Conservation (phyloP, 2,329 filamentous ascomycete genomes). For the Myriangium duriaei region DNA sequence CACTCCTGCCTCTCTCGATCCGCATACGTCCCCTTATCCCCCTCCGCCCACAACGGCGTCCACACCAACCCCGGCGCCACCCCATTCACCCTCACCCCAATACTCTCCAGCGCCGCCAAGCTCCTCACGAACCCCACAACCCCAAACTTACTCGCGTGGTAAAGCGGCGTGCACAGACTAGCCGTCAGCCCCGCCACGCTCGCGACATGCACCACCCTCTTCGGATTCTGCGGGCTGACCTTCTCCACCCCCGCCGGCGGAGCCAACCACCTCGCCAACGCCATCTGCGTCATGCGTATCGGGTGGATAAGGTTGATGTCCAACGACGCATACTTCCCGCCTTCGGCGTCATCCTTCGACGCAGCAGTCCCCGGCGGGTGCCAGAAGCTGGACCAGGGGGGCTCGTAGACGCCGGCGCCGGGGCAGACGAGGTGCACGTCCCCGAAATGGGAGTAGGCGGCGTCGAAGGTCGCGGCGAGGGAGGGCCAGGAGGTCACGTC, state of each 20-base stretch:
- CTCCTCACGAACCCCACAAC: slow-evolving; percentile 38
- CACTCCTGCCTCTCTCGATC: slow-evolving; percentile 33
- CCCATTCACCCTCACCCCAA: slow-evolving; percentile 46
- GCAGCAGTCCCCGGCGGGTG: slow-evolving; percentile 28
- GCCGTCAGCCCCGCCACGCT: slow-evolving; percentile 32
- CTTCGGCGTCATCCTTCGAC: slow-evolving; percentile 23
- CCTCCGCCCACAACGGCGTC: slow-evolving; percentile 50
- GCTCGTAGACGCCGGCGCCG: slow-evolving; percentile 38
- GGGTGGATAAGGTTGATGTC: slow-evolving; percentile 39
- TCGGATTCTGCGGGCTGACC: slow-evolving; percentile 28
- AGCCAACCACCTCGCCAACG: slow-evolving; percentile 33
- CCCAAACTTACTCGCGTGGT: slow-evolving; percentile 34
- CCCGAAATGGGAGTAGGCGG: slow-evolving; percentile 37
- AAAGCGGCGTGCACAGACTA: slow-evolving; percentile 29
- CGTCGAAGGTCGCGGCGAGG: slow-evolving; percentile 37
- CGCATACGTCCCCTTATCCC: slow-evolving; percentile 45
- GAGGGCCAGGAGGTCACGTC: slow-evolving; percentile 39
- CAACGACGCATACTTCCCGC: slow-evolving; percentile 26
- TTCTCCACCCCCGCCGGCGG: slow-evolving; percentile 18
- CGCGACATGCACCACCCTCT: slow-evolving; percentile 33
- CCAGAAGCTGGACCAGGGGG: slow-evolving; percentile 37
- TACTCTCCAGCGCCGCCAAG: slow-evolving; percentile 34
- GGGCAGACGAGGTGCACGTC: slow-evolving; percentile 35
- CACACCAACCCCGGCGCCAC: slow-evolving; percentile 50
- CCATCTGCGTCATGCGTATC: slow-evolving; percentile 35